Base-by-base conservation (phyloP, 208 protist genomes). In the Leishmania aethiopica region DNA sequence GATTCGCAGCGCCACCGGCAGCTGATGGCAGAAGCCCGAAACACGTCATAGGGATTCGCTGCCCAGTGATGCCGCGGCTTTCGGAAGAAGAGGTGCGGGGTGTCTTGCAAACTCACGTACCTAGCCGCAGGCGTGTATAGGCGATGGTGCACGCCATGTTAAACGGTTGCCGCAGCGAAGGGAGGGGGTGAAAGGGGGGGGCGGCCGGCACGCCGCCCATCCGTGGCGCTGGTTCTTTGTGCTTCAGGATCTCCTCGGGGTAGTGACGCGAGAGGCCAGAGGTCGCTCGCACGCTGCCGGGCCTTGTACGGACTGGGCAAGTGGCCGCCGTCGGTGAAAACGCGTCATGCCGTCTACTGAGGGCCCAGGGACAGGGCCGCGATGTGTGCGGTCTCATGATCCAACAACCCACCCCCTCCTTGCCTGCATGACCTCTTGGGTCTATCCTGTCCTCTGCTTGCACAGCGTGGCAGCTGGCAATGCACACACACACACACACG, bases 1-100 rank as follows among this genome's bases (percentile, higher is more conserved):
- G 66, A 82, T 67, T 75, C 77, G 10, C 82, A 76, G 78, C 70
- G 47, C 6, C 82, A 82, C 28, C 71, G 77, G 59, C 77, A 86
- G 64, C 72, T 81, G 25, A 71, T 79, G 77, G 60, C 77, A 35
- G 82, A 82, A 55, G 53, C 67, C 22, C 40, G 77, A 37, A 71
- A 17, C 32, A 17, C 53, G n/a, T 67, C 62, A 64, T 73, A 13
- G 42, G 28, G 15, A 70, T 13, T n/a, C 25, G 5, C 11, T 72
- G 40, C 47, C 28, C 40, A 22, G 7, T 69, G 57, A 40, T 13
- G 32, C 32, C 13, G 1, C 32, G 13, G 32, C 62, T 40, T 40
- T 69, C 13, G 32, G 62, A 69, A 40, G 62, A 69, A 69, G 57
- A 10, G 57, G 32, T 69, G 62, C 15, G 32, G 32, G 10, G 62